phyloP scores from a whole-genome alignment of 75 land plant genomes.

The Isoetes taiwanensis region DNA sequence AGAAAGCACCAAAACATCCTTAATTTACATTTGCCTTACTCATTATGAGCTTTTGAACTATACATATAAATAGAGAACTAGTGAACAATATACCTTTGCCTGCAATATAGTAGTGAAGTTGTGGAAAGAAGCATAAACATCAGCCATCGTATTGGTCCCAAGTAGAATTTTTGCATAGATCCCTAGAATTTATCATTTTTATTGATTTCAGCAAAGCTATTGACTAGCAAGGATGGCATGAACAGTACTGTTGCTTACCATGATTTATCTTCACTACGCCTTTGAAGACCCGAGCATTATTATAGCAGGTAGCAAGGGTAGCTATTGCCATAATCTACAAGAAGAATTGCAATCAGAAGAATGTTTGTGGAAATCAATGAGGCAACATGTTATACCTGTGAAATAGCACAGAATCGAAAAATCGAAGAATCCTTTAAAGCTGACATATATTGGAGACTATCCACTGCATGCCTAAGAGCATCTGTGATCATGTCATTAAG shows the following conservation, averaged over 20 bases:
- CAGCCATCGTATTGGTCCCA: conserved; percentile 55
- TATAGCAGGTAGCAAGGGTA: conserved; percentile 79
- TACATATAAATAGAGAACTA: too few species aligned
- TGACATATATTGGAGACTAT: conserved; percentile 64
- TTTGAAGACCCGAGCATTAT: conserved; percentile 79
- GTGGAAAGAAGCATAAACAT: conserved; percentile 83
- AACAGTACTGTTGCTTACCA: conserved; percentile 36
- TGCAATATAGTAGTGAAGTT: conserved; percentile 53
- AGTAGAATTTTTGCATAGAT: conserved; percentile 73
- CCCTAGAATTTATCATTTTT: conserved; percentile 34
- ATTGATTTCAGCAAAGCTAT: too few species aligned
- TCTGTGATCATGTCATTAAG: conserved; percentile 89
- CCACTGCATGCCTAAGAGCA: conserved; percentile 68
- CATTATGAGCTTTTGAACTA: too few species aligned
- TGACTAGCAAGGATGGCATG: too few species aligned
- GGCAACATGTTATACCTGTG: too few species aligned
- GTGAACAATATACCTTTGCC: conserved; percentile 82
- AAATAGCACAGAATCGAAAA: conserved; percentile 92
- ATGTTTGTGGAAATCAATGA: too few species aligned
- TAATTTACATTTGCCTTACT: too few species aligned
- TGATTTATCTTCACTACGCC: conserved; percentile 95
- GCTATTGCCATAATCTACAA: conserved; percentile 93
- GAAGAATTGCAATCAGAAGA: too few species aligned
- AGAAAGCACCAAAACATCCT: too few species aligned
- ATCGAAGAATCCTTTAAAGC: conserved; percentile 47